Evolutionary conservation across 2,329 filamentous ascomycete species (phyloP), one percentile per base, ranked within the genome.

Genomic region (Zarea fungicola): DNA sequence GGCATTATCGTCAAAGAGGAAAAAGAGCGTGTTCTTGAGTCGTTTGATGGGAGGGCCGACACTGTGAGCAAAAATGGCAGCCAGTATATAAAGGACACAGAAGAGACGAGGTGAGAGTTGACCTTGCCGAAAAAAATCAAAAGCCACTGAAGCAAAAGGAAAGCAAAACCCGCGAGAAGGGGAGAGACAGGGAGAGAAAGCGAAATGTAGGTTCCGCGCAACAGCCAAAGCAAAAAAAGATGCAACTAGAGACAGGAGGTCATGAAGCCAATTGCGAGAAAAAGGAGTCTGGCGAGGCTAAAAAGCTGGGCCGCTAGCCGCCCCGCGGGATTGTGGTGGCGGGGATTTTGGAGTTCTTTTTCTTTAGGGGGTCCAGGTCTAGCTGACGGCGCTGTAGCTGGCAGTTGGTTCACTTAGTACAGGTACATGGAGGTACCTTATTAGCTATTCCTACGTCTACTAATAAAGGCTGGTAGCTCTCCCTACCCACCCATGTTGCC

Each of bases 271-370:
- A 34, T 41, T 40, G 28, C 44, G 40, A 18, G 25, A 46, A 48
- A 47, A 48, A 48, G 44, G 44, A 48, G 44, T 40, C 21, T 5
- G n/a, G 42, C 42, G 36, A 37, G 28, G 44, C 35, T 39, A 19
- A 35, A 28, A 26, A 32, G 19, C 11, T 19, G 14, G 43, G 35
- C 25, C 35, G 9, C 32, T 4, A 13, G 11, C 19, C 36, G 43
- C 22, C 25, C 43, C n/a, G n/a, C n/a, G n/a, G n/a, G n/a, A n/a
- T n/a, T n/a, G 32, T 25, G 21, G 34, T 39, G 43, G 43, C 23
- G 34, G 43, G 19, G 8, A 16, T 37, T 23, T 18, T 26, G 43
- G 43, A 28, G 40, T 11, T 18, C 18, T 8, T 11, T 6, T 11
- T 18, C n/a, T 42, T 42, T 18, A 19, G 29, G 16, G 32, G 16